Evolutionary conservation across 2,329 filamentous ascomycete genomes (phyloP).

Genomic region (Neurospora sp.): DNA sequence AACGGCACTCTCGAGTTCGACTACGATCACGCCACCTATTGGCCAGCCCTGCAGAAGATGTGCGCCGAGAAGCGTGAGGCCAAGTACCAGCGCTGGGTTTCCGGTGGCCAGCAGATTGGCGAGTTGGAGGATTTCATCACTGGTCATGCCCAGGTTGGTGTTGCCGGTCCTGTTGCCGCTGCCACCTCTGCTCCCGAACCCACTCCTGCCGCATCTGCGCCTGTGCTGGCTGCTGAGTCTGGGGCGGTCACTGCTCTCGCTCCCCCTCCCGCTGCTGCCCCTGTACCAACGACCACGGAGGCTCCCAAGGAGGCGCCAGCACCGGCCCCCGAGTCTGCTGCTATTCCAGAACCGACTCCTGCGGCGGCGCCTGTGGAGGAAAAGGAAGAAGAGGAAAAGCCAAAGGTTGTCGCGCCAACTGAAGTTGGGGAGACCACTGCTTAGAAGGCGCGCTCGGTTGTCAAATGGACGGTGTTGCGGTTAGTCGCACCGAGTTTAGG

Average conservation of each 20-base stretch:
- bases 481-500: background rate
- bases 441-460: background rate
- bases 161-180: constrained; percentile 4
- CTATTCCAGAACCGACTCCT: background rate
- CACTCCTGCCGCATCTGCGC: background rate
- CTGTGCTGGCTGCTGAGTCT: background rate
- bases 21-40: constrained; percentile 83
- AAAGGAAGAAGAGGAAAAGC: background rate
- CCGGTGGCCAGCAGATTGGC: constrained; percentile 69
- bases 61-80: constrained; percentile 55
- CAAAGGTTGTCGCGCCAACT: background rate
- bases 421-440: background rate
- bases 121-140: constrained; percentile 83
- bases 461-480: background rate
- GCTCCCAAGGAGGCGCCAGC: background rate
- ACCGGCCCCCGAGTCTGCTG: background rate
- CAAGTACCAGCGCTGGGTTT: constrained; percentile 62
- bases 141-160: constrained; percentile 33
- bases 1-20: constrained; percentile 74
- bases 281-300: background rate
- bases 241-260: background rate
- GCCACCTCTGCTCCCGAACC: background rate
- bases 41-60: constrained; percentile 71
- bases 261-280: background rate
- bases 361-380: background rate